Evolutionary conservation across 2,329 filamentous ascomycete species (phyloP).

Genomic region (Penicillium sp.): DNA sequence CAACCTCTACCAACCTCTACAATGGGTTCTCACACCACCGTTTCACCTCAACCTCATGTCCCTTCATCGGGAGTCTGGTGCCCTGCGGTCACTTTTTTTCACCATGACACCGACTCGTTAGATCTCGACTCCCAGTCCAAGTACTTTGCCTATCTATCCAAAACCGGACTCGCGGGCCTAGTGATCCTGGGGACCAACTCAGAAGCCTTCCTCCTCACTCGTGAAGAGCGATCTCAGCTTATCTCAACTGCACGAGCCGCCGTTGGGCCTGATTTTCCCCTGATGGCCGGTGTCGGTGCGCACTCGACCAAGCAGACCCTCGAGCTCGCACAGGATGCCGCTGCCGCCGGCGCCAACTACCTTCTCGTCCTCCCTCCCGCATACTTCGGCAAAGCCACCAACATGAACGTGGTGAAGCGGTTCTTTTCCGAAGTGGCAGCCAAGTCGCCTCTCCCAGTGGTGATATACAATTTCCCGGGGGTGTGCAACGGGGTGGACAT

Average conservation of each 20-base stretch:
- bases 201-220: slow-evolving; percentile 57
- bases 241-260: slow-evolving; percentile 55
- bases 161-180: slow-evolving; percentile 51
- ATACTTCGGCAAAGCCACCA: slow-evolving; percentile 65
- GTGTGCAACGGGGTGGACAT: slow-evolving; percentile 68
- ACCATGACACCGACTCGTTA: slow-evolving; percentile 49
- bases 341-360: slow-evolving; percentile 60
- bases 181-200: slow-evolving; percentile 57
- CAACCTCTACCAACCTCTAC: neutral
- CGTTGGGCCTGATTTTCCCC: slow-evolving; percentile 54
- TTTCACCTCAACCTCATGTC: slow-evolving; percentile 19
- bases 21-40: slow-evolving; percentile 14
- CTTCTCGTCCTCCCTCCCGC: slow-evolving; percentile 60
- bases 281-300: slow-evolving; percentile 63
- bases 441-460: slow-evolving; percentile 55
- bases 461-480: slow-evolving; percentile 68
- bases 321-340: slow-evolving; percentile 59
- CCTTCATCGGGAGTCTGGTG: slow-evolving; percentile 47
- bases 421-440: slow-evolving; percentile 60
- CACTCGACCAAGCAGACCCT: slow-evolving; percentile 65
- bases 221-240: slow-evolving; percentile 58
- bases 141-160: slow-evolving; percentile 54
- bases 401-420: slow-evolving; percentile 54
- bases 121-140: slow-evolving; percentile 49
- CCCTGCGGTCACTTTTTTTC: slow-evolving; percentile 56